A percentile compares a stretch with the other conserved stretches of the same genome.
Conservation (phyloP, 768 basidiomycete genomes). For the Sporobolomyces roseus region DNA sequence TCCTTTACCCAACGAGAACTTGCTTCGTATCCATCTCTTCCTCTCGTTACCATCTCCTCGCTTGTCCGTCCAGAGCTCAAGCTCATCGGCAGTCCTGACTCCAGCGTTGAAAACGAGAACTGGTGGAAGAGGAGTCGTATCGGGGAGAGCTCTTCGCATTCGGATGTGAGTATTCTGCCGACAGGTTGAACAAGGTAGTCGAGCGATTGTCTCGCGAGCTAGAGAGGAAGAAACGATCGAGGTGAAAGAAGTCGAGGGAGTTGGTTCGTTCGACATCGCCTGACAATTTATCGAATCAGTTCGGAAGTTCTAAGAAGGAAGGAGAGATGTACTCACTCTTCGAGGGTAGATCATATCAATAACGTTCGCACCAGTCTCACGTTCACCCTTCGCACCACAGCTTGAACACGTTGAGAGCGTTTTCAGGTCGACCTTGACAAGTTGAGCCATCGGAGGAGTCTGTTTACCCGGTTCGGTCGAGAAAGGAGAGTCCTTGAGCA, state of each 20-base stretch:
- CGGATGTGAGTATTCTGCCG: slow-evolving; percentile 70
- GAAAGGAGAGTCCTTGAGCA: slow-evolving; percentile 41
- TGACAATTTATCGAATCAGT: slow-evolving; percentile 7
- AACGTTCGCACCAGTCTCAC: slow-evolving; percentile 75
- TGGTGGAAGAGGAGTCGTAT: slow-evolving; percentile 61
- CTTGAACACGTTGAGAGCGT: slow-evolving; percentile 69
- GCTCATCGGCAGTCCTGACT: slow-evolving; percentile 68
- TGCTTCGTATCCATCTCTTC: slow-evolving; percentile 60
- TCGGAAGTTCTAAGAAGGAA: neutral
- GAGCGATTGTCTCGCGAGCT: slow-evolving; percentile 74
- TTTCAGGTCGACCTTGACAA: slow-evolving; percentile 73
- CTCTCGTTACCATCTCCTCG: slow-evolving; percentile 21
- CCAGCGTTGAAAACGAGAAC: slow-evolving; percentile 81
- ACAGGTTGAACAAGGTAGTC: slow-evolving; percentile 79
- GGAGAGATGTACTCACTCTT: slow-evolving; percentile 56
- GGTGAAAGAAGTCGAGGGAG: slow-evolving; percentile 57
- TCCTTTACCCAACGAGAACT: slow-evolving; percentile 36
- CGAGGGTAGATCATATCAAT: slow-evolving; percentile 83
- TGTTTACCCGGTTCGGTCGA: slow-evolving; percentile 39
- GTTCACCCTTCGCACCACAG: slow-evolving; percentile 68
- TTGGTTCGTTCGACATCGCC: slow-evolving; percentile 48
- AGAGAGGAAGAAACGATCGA: slow-evolving; percentile 70
- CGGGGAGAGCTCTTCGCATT: slow-evolving; percentile 63
- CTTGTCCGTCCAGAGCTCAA: slow-evolving; percentile 70
- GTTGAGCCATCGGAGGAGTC: slow-evolving; percentile 68